Base-by-base conservation (phyloP, 2,329 filamentous ascomycete species). In the Huntiella savannae region DNA sequence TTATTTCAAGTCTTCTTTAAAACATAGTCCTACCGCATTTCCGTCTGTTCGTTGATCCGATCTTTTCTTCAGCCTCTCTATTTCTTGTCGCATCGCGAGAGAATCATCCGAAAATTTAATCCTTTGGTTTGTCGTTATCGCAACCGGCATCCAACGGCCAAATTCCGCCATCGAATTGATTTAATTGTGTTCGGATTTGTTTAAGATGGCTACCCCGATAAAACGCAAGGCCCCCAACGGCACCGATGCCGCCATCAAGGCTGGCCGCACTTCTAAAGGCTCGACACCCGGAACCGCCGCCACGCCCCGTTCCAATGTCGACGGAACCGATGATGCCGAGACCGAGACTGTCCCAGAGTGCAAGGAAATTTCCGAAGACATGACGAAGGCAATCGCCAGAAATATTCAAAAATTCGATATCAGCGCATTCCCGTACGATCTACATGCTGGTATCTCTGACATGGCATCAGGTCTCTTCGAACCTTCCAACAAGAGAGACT, bases 181-280 rank as follows among this genome's bases (percentile, higher is more conserved):
- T 39, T 17, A 35, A 17, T 16, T 36, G 13, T 17, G 4, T 2
- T 5, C 13, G 15, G 28, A 8, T 40, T 15, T n/a, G 6, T 32
- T n/a, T 10, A 58, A 49, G 49, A 84, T 85, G 80, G 73, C 79
- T 52, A 40, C 40, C 15, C 33, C 45, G 8, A 67, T 70, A 13
- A 85, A 85, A 64, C 71, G 79, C 57, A 84, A 84, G 64, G 79
- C 79, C 50, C 56, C 58, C 50, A 54, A 58, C 58, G 65, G 62
- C 54, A 63, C 64, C 48, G 61, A 65, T 48, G 68, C 65, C 45
- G 61, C 63, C 35, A 57, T 64, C 22, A 79, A 79, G 60, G 65
- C 65, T 28, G 71, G 72, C 49, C 71, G 68, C 55, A 63, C 66
- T 13, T 78, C 73, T 36, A 66, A 65, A 47, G 60, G 68, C 49